Conservation (phyloP, 192 early-diverging fungal species). For the Rhizophagus clarus region DNA sequence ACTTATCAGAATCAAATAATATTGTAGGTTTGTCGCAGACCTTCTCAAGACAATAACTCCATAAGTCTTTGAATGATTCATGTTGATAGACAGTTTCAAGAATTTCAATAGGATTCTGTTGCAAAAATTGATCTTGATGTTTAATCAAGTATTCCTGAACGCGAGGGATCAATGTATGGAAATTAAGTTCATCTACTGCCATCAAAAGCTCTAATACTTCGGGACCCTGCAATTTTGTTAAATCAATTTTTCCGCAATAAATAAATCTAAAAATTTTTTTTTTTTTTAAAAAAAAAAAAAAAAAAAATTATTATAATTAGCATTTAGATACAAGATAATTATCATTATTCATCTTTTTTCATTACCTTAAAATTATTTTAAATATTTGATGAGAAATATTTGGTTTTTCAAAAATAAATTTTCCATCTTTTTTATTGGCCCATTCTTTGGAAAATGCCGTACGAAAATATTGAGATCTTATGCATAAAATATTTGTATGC, state of each 20-base stretch:
- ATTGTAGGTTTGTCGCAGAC: not conserved
- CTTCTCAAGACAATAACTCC: not conserved
- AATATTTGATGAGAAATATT: too few relatives aligned
- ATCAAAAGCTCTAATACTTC: not conserved
- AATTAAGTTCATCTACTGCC: not conserved
- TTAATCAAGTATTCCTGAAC: not conserved
- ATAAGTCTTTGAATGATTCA: not conserved
- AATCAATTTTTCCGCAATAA: not conserved
- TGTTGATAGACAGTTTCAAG: not conserved
- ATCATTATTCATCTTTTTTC: too few relatives aligned
- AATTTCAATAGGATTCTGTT: not conserved
- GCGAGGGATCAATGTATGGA: not conserved
- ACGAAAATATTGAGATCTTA: too few relatives aligned
- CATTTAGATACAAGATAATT: too few relatives aligned
- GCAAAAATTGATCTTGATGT: not conserved
- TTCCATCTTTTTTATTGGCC: too few relatives aligned
- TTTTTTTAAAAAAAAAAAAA: too few relatives aligned
- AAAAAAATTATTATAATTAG: too few relatives aligned
- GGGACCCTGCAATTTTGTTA: not conserved
- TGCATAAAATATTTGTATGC: too few relatives aligned
- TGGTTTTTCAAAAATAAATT: too few relatives aligned
- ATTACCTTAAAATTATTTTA: too few relatives aligned
- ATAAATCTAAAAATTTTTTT: too few relatives aligned
- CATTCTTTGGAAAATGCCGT: too few relatives aligned
- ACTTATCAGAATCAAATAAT: not conserved